Evolutionary conservation across 1,284 basidiomycete genomes (phyloP).

Genomic region (Singerocomus rubriflavus): DNA sequence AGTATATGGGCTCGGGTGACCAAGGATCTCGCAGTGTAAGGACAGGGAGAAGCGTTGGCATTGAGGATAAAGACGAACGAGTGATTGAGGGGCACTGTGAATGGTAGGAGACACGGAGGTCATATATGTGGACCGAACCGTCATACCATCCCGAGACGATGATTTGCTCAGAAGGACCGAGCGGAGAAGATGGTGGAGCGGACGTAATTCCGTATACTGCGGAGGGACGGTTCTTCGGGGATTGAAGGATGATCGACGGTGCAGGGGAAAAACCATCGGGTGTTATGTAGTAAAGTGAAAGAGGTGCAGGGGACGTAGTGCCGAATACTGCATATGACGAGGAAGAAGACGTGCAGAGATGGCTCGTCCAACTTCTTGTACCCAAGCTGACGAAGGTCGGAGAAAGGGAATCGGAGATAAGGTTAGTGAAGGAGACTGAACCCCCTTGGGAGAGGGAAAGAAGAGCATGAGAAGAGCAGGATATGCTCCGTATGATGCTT

Average conservation of each 20-base stretch:
- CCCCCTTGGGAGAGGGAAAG: conserved; percentile 60
- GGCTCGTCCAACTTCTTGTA: conserved; percentile 57
- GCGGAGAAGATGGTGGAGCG: conserved; percentile 57
- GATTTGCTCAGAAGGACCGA: conserved; percentile 67
- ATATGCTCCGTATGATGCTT: conserved; percentile 55
- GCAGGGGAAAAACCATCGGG: conserved; percentile 42
- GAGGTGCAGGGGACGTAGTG: conserved; percentile 53
- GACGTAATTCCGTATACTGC: conserved; percentile 67
- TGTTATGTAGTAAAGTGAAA: conserved; percentile 53
- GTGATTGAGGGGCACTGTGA: not conserved
- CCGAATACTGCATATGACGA: conserved; percentile 67
- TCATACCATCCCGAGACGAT: conserved; percentile 81
- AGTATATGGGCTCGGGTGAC: conserved; percentile 69
- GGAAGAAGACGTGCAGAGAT: conserved; percentile 49
- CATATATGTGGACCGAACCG: conserved; percentile 64
- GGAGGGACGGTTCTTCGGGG: conserved; percentile 38
- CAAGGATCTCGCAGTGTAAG: conserved; percentile 62
- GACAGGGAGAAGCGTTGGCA: conserved; percentile 46
- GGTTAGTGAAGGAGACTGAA: conserved; percentile 41
- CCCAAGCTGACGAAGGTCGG: conserved; percentile 42
- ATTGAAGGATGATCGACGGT: conserved; percentile 49
- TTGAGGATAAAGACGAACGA: conserved; percentile 9
- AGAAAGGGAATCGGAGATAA: conserved; percentile 24
- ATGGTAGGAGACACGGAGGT: conserved; percentile 52
- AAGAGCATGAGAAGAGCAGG: conserved; percentile 41